Percentiles rank a stretch among this genome's conserved stretches.
These are phyloP conservation scores for Trichothecium roseum DNA, from an alignment of 2,329 filamentous ascomycete species.

Conservation along the genomic window DNA sequence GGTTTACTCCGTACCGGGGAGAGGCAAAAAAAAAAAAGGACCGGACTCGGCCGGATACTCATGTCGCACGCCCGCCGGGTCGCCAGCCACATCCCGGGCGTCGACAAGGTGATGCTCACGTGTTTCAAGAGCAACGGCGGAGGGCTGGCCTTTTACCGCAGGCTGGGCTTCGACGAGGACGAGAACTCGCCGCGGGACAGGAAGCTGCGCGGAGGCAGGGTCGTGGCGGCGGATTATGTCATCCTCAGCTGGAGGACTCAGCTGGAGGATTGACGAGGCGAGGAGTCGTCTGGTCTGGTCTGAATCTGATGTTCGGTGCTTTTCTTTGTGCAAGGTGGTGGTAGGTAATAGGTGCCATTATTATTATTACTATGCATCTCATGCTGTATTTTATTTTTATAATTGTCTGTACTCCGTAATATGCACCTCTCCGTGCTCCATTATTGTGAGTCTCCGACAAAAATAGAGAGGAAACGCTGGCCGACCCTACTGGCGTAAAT, in stretches of 20 bases:
- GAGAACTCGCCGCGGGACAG: constrained; percentile 42
- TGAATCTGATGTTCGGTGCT: too few species aligned
- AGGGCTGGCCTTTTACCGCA: constrained; percentile 51
- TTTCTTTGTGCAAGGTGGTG: too few species aligned
- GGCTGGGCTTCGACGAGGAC: constrained; percentile 46
- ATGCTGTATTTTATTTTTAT: too few species aligned
- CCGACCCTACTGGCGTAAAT: too few species aligned
- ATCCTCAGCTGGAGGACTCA: constrained; percentile 43
- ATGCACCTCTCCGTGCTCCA: too few species aligned
- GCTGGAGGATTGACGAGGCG: constrained; percentile 1
- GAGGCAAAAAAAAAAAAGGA: too few species aligned
- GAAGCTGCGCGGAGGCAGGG: constrained; percentile 42
- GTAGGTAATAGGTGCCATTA: too few species aligned
- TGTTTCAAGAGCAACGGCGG: constrained; percentile 54
- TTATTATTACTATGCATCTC: too few species aligned
- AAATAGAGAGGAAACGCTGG: too few species aligned
- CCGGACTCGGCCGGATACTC: constrained; percentile 51
- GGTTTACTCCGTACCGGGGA: too few species aligned
- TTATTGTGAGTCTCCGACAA: too few species aligned
- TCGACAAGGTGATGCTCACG: constrained; percentile 63
- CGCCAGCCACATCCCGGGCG: constrained; percentile 40
- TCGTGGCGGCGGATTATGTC: constrained; percentile 45
- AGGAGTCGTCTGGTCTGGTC: background rate
- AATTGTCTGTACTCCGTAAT: too few species aligned
- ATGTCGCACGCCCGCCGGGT: constrained; percentile 45